Evolutionary conservation across 2,329 filamentous ascomycete genomes (phyloP), one percentile per base, ranked within the genome.

Genomic region (Nectriaceae sp.): DNA sequence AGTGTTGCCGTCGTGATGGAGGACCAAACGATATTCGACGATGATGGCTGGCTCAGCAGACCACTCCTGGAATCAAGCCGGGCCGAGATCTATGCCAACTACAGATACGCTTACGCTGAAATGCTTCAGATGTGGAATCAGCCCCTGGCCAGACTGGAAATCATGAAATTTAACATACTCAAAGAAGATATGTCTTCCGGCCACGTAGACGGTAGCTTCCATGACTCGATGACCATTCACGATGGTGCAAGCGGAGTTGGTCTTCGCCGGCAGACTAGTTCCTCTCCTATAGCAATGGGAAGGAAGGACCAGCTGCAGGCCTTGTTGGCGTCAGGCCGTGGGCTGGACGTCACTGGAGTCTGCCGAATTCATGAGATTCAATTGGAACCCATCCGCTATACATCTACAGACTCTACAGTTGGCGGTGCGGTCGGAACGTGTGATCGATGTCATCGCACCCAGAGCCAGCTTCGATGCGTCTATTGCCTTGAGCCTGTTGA

Each of bases 121-220:
- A 77, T 88, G 67, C 74, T 88, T 3, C 84, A 84, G 55, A 79
- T 83, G 68, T 88, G 85, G 85, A 73, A 76, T 2, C 77, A 84
- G 47, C 83, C 83, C 0, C 68, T 87, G 4, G 76, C 81, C 24
- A 75, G 84, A 16, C 75, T 88, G 2, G 85, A 88, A 62, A 79
- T 88, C 21, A 75, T 88, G 68, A 88, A 88, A 60, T 88, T 87
- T 60, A 87, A 87, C 53, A 76, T 82, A 4, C 70, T 87, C 33
- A 78, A 78, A 46, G 78, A 80, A 21, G 74, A 77, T 40, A 58
- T 40, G 57, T 63, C 46, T 19, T 54, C 36, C 4, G 59, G 63
- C 1, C 64, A 63, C 22, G 47, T 52, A 4, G 65, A 70, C 19
- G 61, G 57, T 37, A 69, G 63, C 51, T 66, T 69, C 40, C 63